Evolutionary conservation across 208 protist genomes (phyloP).

Genomic region (Herpetomonas muscarum): DNA sequence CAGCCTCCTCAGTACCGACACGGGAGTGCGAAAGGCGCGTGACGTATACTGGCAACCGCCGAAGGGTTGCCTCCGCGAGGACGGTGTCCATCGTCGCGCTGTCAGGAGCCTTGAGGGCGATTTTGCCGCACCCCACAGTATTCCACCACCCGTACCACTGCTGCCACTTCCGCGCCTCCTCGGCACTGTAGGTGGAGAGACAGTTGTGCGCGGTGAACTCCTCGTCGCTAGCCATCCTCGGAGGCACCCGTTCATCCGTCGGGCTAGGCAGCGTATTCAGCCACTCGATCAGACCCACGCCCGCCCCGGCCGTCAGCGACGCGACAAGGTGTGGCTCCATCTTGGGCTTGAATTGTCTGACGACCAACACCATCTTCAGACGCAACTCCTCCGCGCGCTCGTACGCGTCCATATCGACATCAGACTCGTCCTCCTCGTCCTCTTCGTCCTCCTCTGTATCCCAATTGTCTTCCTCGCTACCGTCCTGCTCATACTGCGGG

Average conservation of each 20-base stretch:
- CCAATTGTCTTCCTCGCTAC: background rate
- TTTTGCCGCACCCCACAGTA: constrained; percentile 21
- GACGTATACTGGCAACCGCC: background rate
- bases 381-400: constrained; percentile 20
- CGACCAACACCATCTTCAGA: constrained; percentile 33
- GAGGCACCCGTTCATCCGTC: background rate
- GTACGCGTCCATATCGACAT: constrained; percentile 9
- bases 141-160: constrained; percentile 30
- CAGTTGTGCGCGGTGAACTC: background rate
- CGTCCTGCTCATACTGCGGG: background rate
- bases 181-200: background rate
- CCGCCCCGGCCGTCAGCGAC: constrained; percentile 16
- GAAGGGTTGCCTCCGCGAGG: background rate
- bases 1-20: background rate
- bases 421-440: constrained; percentile 6
- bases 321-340: constrained; percentile 5
- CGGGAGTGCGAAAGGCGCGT: background rate
- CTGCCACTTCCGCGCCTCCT: constrained; percentile 14
- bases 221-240: background rate
- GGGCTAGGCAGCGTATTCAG: background rate
- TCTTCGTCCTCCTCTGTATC: constrained; percentile 13
- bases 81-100: constrained; percentile 5
- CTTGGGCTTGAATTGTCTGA: constrained; percentile 13
- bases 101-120: constrained; percentile 20
- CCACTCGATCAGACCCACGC: constrained; percentile 16